Evolutionary conservation across 1,284 basidiomycete genomes (phyloP), one percentile per base, ranked within the genome.

Genomic region (Xerocomus cyaneibrunnescens): DNA sequence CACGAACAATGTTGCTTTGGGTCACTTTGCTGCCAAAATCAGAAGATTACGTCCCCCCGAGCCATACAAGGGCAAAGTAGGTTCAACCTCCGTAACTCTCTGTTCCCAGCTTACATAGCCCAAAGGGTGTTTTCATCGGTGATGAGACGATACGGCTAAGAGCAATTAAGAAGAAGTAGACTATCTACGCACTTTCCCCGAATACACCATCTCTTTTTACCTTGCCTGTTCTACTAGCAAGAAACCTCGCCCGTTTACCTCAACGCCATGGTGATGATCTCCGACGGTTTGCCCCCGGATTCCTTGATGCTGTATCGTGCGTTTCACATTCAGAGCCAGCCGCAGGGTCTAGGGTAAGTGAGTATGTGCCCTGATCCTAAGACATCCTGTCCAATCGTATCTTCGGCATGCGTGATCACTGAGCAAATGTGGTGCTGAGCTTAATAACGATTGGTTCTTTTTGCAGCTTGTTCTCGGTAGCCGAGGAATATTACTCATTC

Each of bases 21-120:
- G 94, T 0, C 75, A 92, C 57, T 97, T 97, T 68, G 92, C 94
- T 0, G 92, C 93, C 16, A 82, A 86, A 62, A 89, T 99, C 30
- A 76, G 94, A 57, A 80, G 78, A 51, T 90, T 86, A 76, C 83
- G 96, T 59, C 88, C 87, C 62, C 96, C 96, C 14, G 97, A 99
- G 69, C 95, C 95, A 19, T 99, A 98, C 76, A 94, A 98, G 75
- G 94, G 94, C 62, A 95, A 97, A 81, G 92, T 93, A 65, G 52
- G 86, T 73, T 39, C 30, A 5, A 30, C 10, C 10, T n/a, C 49
- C 1, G 7, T 13, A 10, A 21, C 13, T 50, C 32, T 47, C 28
- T 4, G 39, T 50, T 48, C 34, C 30, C 52, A 19, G 17, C 57
- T 48, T 41, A 59, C 46, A 51, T 48, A 35, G 51, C 35, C 48